Percentiles rank a stretch among this genome's conserved stretches.
Evolutionary conservation across 495 filamentous ascomycete genomes (phyloP).

Genomic region (Lichenothelia convexa): DNA sequence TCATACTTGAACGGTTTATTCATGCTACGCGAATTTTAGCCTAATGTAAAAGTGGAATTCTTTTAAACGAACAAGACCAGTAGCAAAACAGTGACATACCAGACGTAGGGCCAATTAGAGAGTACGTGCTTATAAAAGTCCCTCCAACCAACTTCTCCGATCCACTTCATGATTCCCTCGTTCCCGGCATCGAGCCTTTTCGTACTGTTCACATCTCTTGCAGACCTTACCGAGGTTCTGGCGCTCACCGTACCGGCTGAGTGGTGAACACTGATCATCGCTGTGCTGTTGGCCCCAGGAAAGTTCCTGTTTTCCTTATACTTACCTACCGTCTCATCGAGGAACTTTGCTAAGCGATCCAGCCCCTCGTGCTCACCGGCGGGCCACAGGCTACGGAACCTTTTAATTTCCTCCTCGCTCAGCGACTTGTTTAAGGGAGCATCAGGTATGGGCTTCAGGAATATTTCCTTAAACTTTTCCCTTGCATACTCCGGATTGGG

Average conservation of each 20-base stretch:
- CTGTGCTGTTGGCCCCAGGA: slow-evolving; percentile 43
- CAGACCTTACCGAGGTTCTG: slow-evolving; percentile 49
- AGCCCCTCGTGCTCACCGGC: slow-evolving; percentile 63
- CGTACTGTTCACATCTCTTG: slow-evolving; percentile 47
- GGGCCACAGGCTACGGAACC: slow-evolving; percentile 47
- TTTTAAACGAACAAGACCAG: not conserved
- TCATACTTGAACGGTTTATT: slow-evolving; percentile 84
- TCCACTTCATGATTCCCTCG: slow-evolving; percentile 55
- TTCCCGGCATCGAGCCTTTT: slow-evolving; percentile 52
- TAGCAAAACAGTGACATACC: slow-evolving; percentile 29
- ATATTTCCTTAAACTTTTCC: slow-evolving; percentile 36
- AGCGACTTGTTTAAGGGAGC: slow-evolving; percentile 48
- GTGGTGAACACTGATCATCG: slow-evolving; percentile 62
- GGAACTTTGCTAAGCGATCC: slow-evolving; percentile 47
- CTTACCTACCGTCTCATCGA: slow-evolving; percentile 39
- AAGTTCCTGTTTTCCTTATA: slow-evolving; percentile 48
- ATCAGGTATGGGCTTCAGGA: slow-evolving; percentile 42
- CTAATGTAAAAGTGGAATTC: not conserved
- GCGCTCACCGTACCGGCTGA: slow-evolving; percentile 60
- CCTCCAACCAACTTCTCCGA: slow-evolving; percentile 76
- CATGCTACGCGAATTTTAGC: slow-evolving; percentile 39
- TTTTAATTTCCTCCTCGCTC: slow-evolving; percentile 35
- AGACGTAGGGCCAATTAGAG: slow-evolving; percentile 73
- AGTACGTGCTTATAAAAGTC: slow-evolving; percentile 89
- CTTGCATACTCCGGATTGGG: slow-evolving; percentile 41